Evolutionary conservation across 352 stramenopile genomes (phyloP).

Genomic region (Phytophthora nicotianae): DNA sequence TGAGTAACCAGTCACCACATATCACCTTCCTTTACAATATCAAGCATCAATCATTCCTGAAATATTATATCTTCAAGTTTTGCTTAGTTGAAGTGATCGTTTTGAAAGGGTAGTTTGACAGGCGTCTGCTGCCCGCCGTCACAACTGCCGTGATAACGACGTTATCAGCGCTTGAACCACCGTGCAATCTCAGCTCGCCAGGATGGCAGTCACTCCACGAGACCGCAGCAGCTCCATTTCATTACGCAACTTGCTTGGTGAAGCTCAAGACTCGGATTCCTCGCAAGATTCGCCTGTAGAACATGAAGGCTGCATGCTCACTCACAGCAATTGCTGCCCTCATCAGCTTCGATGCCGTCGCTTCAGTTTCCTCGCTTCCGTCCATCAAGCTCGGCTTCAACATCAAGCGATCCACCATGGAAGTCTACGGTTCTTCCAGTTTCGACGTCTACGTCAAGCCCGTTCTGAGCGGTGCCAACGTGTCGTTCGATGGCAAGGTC

Average conservation of each 20-base stretch:
- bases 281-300: neutral
- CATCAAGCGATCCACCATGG: conserved; percentile 59
- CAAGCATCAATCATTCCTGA: neutral
- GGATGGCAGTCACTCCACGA: conserved; percentile 16
- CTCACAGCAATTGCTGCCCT: conserved; percentile 7
- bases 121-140: conserved; percentile 25
- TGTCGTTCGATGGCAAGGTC: conserved; percentile 49
- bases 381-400: conserved; percentile 49
- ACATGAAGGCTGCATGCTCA: conserved; percentile 14
- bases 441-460: conserved; percentile 56
- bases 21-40: too few relatives aligned
- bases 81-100: conserved; percentile 23
- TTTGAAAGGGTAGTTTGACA: conserved; percentile 12
- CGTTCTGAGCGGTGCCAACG: conserved; percentile 27
- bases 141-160: conserved; percentile 1
- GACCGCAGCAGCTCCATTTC: neutral
- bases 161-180: conserved; percentile 10
- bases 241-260: conserved; percentile 23
- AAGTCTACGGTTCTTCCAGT: conserved; percentile 45
- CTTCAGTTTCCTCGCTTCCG: conserved; percentile 28
- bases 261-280: conserved; percentile 12
- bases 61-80: conserved; percentile 15
- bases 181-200: conserved; percentile 18
- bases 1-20: too few relatives aligned
- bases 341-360: conserved; percentile 12